Evolutionary conservation across 2,329 filamentous ascomycete species (phyloP), one percentile per base, ranked within the genome.

Genomic region (Neoarthrinium moseri): DNA sequence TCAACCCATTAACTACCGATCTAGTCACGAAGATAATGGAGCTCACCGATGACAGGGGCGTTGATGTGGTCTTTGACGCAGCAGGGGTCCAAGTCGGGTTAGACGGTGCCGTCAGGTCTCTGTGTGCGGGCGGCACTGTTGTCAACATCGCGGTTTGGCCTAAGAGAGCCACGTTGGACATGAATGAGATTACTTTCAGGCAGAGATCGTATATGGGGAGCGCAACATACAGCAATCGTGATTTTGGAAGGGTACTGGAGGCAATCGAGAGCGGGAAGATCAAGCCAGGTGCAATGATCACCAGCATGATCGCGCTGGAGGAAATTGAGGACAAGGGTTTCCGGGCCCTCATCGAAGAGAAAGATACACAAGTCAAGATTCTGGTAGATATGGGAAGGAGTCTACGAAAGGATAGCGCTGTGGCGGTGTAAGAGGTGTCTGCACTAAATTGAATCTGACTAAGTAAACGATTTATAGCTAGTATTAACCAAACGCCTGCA

Each of bases 121-220:
- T 82, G 3, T 68, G 72, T 40, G 68, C 72, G 0, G 68, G 76
- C 24, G 83, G 81, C 0, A 79, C 77, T 0, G 70, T 86, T 0
- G 72, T 86, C 3, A 86, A 86, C 50, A 73, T 86, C n/a, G 80
- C 82, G 0, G 78, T 86, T 3, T 85, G 80, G 80, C 80, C 83
- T 56, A 78, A 73, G 45, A 66, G 67, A 6, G 69, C 81, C 5
- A 68, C 70, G 0, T 73, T 84, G 43, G 66, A 76, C 24, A 73
- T 77, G 1, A 81, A 81, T 51, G 70, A 73, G 53, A 52, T 82
- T 23, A 71, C 80, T 4, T 74, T 75, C 44, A 68, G 69, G 6
- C 78, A 83, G 57, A 72, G 75, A 26, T 71, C 65, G 23, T 80
- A 78, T 54, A 67, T 72, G 8, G 75, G 74, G 22, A 46, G 54